These are phyloP conservation scores for Penicillium hordei DNA, from an alignment of 2,329 filamentous ascomycete species.

Conservation along the genomic window DNA sequence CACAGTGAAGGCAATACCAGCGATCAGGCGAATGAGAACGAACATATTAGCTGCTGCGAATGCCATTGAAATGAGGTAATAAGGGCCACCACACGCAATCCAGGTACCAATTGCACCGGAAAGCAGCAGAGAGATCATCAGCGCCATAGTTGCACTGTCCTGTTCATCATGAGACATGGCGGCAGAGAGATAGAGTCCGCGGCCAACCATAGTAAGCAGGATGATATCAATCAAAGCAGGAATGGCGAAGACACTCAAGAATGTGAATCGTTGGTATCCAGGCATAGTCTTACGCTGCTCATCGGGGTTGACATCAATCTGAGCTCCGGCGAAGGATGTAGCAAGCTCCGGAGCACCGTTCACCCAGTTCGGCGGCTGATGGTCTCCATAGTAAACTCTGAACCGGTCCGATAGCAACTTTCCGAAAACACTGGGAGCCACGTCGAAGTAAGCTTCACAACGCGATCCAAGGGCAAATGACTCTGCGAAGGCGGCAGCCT, in stretches of 20 bases:
- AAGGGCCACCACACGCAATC: conserved; percentile 63
- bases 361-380: conserved; percentile 52
- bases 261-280: conserved; percentile 54
- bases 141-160: conserved; percentile 56
- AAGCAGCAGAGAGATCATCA: conserved; percentile 60
- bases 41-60: conserved; percentile 58
- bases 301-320: conserved; percentile 54
- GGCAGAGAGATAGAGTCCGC: conserved; percentile 61
- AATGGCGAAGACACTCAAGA: conserved; percentile 62
- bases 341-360: conserved; percentile 52
- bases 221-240: conserved; percentile 63
- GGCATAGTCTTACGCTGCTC: conserved; percentile 47
- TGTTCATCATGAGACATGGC: conserved; percentile 54
- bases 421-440: conserved; percentile 52
- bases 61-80: conserved; percentile 60
- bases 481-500: conserved; percentile 64
- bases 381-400: conserved; percentile 46
- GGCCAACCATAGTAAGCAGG: conserved; percentile 58
- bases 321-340: conserved; percentile 53
- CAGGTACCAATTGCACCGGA: conserved; percentile 63
- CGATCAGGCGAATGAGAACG: conserved; percentile 53
- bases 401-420: conserved; percentile 45
- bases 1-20: conserved; percentile 52
- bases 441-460: conserved; percentile 63
- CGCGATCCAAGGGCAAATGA: conserved; percentile 63